A percentile compares a stretch with the other conserved stretches of the same genome.
Conservation (phyloP, 805 yeast genomes). For the Komagataella populi region DNA sequence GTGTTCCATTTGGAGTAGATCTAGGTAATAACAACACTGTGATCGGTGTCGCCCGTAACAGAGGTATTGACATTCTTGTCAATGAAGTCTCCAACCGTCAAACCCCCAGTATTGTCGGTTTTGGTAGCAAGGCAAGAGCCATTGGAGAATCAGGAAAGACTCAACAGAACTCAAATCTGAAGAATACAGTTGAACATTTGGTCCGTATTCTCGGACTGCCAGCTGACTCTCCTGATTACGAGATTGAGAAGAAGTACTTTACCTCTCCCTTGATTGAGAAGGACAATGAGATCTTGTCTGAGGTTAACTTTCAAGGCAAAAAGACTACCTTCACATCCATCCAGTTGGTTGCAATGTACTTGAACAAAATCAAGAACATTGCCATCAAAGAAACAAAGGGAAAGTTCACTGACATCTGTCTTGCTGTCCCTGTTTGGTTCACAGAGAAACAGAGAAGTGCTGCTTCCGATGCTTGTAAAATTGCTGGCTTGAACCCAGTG, state of each 20-base stretch:
- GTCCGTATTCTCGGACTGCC: conserved; percentile 84
- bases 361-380: conserved; percentile 77
- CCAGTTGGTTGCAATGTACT: conserved; percentile 90
- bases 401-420: conserved; percentile 73
- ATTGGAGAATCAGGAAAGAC: conserved; percentile 94
- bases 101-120: conserved; percentile 83
- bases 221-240: conserved; percentile 63
- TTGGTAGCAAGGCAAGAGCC: conserved; percentile 78
- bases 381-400: conserved; percentile 74
- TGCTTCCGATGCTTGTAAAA: conserved; percentile 84
- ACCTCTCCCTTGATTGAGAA: conserved; percentile 58
- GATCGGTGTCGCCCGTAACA: conserved; percentile 91
- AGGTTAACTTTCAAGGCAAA: conserved; percentile 76
- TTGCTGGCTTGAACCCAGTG: conserved; percentile 96
- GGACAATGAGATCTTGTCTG: conserved; percentile 69
- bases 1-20: conserved; percentile 95
- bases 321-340: conserved; percentile 70
- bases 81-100: conserved; percentile 97
- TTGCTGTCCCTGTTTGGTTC: conserved; percentile 97
- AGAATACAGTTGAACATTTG: conserved; percentile 90
- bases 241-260: conserved; percentile 59
- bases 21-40: conserved; percentile 92
- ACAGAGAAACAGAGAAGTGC: conserved; percentile 95
- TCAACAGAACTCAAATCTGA: conserved; percentile 91
- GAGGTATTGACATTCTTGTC: conserved; percentile 97